phyloP scores from a whole-genome alignment of 768 basidiomycete species.

The Lentinula edodes region DNA sequence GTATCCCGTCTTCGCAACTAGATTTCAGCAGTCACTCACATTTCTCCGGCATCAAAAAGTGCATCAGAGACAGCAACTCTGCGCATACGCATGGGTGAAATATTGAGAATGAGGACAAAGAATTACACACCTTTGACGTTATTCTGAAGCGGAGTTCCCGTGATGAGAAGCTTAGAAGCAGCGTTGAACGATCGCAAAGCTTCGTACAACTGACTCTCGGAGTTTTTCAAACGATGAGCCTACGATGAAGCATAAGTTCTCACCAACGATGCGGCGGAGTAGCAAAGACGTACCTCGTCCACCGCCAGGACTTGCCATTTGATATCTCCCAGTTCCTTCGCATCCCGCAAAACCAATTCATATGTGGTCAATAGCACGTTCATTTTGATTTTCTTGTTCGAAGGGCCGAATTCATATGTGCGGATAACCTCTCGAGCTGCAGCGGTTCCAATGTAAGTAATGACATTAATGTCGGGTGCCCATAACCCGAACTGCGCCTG shows the following conservation, averaged over 20 bases:
- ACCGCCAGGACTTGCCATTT: conserved; percentile 98
- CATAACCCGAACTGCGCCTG: conserved; percentile 90
- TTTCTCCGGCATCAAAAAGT: conserved; percentile 98
- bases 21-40: conserved; percentile 45
- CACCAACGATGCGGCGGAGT: not conserved
- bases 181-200: conserved; percentile 86
- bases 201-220: conserved; percentile 95
- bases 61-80: conserved; percentile 97
- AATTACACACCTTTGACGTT: conserved; percentile 83
- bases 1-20: not conserved
- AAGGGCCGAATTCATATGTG: conserved; percentile 83
- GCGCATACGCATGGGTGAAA: conserved; percentile 8
- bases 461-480: conserved; percentile 96
- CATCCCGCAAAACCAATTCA: conserved; percentile 88
- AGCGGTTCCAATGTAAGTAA: conserved; percentile 92
- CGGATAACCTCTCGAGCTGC: conserved; percentile 87
- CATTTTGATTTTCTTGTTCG: conserved; percentile 90
- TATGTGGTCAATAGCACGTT: conserved; percentile 97
- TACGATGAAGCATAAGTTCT: conserved; percentile 19
- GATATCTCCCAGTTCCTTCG: conserved; percentile 83
- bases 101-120: conserved; percentile 1
- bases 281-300: conserved; percentile 66
- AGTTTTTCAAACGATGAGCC: conserved; percentile 98
- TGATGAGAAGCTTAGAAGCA: conserved; percentile 92
- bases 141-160: conserved; percentile 97